A percentile compares a stretch with the other conserved stretches of the same genome.
Conservation (phyloP, 2,329 filamentous ascomycete species). For the Fusarium brachygibbosum region DNA sequence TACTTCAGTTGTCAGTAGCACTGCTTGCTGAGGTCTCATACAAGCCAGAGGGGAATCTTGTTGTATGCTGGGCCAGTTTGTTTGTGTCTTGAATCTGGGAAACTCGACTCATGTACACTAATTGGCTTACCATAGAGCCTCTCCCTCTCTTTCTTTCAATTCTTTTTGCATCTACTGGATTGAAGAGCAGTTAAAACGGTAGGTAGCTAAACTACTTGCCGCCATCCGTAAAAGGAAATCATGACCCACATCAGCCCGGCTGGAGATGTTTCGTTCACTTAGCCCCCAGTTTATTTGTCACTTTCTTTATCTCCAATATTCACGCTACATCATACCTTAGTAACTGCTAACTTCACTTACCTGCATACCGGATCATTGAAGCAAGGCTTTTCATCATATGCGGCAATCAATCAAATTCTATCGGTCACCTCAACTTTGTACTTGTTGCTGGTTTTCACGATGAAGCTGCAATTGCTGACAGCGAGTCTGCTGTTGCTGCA, state of each 20-base stretch:
- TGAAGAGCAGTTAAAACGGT: not conserved
- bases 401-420: constrained; percentile 6
- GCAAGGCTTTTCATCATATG: not conserved
- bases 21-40: not conserved
- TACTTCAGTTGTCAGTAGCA: not conserved
- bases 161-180: not conserved
- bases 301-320: constrained; percentile 23
- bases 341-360: not conserved
- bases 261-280: constrained; percentile 14
- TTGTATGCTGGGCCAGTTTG: not conserved
- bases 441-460: constrained; percentile 13
- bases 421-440: constrained; percentile 17
- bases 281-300: constrained; percentile 14
- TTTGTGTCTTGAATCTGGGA: not conserved
- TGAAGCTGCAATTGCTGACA: constrained; percentile 48
- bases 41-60: not conserved
- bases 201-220: not conserved
- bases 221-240: not conserved
- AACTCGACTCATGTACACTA: not conserved
- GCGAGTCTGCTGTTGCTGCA: constrained; percentile 48
- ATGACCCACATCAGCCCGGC: constrained; percentile 18
- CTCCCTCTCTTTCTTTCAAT: not conserved
- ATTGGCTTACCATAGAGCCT: not conserved
- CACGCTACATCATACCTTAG: constrained; percentile 31
- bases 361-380: constrained; percentile 9